A percentile compares a stretch with the other conserved stretches of the same genome.
Evolutionary conservation across 371 early-diverging fungal species (phyloP).

Genomic region (Mucor irregularis): DNA sequence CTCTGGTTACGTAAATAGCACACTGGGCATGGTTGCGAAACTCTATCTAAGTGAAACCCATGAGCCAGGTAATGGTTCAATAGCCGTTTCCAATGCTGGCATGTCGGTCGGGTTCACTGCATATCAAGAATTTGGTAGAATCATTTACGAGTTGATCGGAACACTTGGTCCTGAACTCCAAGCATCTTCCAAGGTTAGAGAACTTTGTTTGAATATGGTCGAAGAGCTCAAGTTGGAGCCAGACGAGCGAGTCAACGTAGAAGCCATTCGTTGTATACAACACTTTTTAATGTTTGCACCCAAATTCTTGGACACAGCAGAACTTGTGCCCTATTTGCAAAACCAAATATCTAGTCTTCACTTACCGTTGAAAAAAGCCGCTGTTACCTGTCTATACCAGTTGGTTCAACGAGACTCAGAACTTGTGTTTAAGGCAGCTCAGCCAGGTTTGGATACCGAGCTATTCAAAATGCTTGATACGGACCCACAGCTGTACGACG

Average conservation of each 20-base stretch:
- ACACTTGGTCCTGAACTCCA: slow-evolving; percentile 93
- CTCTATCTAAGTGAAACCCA: slow-evolving; percentile 88
- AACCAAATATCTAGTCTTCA: slow-evolving; percentile 67
- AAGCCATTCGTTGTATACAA: slow-evolving; percentile 87
- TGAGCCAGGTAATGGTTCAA: slow-evolving; percentile 67
- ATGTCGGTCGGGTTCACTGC: slow-evolving; percentile 60
- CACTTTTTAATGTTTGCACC: slow-evolving; percentile 91
- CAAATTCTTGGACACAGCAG: slow-evolving; percentile 64
- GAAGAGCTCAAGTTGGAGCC: slow-evolving; percentile 78
- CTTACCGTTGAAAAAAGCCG: slow-evolving; percentile 71
- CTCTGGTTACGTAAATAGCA: slow-evolving; percentile 84
- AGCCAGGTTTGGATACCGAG: slow-evolving; percentile 78
- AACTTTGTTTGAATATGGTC: slow-evolving; percentile 75
- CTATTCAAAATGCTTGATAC: slow-evolving; percentile 82
- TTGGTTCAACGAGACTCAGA: slow-evolving; percentile 80
- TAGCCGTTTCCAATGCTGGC: slow-evolving; percentile 64
- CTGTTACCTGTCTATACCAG: slow-evolving; percentile 87
- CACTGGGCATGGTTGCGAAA: slow-evolving; percentile 81
- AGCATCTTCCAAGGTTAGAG: slow-evolving; percentile 68
- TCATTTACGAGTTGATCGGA: slow-evolving; percentile 86
- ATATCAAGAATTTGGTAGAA: slow-evolving; percentile 82
- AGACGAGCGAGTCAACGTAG: slow-evolving; percentile 80
- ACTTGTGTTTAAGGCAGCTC: slow-evolving; percentile 66
- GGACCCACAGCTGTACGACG: slow-evolving; percentile 76
- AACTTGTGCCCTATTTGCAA: slow-evolving; percentile 80